Conservation (phyloP, 2,329 filamentous ascomycete genomes). For the Canariomyces notabilis region DNA sequence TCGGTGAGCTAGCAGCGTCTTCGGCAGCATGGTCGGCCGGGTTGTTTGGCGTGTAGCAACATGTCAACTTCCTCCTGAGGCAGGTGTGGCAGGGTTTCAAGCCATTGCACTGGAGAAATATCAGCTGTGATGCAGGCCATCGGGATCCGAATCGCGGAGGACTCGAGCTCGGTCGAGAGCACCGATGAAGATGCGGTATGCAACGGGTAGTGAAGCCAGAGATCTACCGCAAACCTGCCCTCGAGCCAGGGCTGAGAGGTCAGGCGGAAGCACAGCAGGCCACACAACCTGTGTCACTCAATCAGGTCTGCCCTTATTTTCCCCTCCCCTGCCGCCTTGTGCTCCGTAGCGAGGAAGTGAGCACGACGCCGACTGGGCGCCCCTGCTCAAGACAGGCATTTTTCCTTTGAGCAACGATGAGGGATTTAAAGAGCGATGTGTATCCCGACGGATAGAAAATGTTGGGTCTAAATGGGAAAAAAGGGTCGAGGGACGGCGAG, state of each 20-base stretch:
- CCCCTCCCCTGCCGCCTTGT: conserved; percentile 18
- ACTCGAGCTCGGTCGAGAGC: not conserved
- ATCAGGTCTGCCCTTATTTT: not conserved
- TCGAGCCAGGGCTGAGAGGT: no score
- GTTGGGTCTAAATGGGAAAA: no score
- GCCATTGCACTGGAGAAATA: conserved; percentile 50
- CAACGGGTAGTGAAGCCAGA: no score
- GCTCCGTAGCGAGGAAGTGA: conserved; percentile 17
- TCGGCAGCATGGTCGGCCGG: conserved; percentile 28
- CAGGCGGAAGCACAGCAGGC: not conserved
- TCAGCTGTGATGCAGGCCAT: conserved; percentile 14
- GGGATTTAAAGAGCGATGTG: conserved; percentile 1
- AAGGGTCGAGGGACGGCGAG: no score
- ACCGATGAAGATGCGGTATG: no score
- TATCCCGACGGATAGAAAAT: conserved; percentile 1
- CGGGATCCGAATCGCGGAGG: not conserved
- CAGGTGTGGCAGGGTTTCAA: conserved; percentile 54
- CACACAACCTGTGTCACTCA: conserved; percentile 20
- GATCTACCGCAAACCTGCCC: no score
- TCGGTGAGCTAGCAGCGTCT: conserved; percentile 33
- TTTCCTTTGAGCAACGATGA: not conserved
- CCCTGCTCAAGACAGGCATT: conserved; percentile 12
- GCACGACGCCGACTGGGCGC: conserved; percentile 12
- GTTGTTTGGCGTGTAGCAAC: conserved; percentile 38
- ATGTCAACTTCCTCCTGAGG: conserved; percentile 45